Conservation (phyloP, 768 basidiomycete genomes). For the Suillus discolor region DNA sequence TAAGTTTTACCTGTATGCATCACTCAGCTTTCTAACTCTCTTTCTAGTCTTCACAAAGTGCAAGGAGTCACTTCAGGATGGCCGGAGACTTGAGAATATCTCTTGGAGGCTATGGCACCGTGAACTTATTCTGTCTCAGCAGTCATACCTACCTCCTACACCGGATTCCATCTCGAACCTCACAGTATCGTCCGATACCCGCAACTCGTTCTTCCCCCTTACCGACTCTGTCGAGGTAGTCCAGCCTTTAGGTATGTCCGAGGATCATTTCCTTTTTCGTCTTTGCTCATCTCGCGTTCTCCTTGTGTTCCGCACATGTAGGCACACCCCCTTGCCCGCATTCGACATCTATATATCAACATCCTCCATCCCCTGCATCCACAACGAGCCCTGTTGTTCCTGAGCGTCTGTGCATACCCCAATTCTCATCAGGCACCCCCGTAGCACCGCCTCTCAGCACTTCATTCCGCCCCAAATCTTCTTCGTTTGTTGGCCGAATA, state of each 20-base stretch:
- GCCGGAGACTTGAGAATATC: conserved; percentile 83
- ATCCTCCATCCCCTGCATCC: conserved; percentile 29
- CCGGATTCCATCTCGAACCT: conserved; percentile 28
- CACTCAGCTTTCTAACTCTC: conserved; percentile 11
- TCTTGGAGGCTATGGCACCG: conserved; percentile 86
- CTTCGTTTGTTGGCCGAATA: conserved; percentile 43
- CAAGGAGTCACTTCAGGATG: conserved; percentile 77
- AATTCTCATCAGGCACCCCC: conserved; percentile 19
- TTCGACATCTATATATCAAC: conserved; percentile 31
- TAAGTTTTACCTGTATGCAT: conserved; percentile 33
- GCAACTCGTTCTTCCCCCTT: conserved; percentile 31
- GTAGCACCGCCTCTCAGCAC: conserved; percentile 11
- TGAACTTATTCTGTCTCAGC: conserved; percentile 48
- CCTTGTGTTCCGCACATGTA: conserved; percentile 22
- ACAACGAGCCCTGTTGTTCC: conserved; percentile 24
- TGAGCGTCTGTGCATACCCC: conserved; percentile 32
- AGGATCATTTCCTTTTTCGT: conserved; percentile 15
- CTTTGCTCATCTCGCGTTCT: conserved; percentile 18
- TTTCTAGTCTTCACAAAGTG: conserved; percentile 80
- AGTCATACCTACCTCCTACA: conserved; percentile 28
- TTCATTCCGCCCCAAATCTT: conserved; percentile 22
- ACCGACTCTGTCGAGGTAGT: conserved; percentile 17
- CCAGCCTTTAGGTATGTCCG: conserved; percentile 20
- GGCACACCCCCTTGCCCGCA: conserved; percentile 25
- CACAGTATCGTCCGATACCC: conserved; percentile 23